Evolutionary conservation across 1,284 basidiomycete species (phyloP).

Genomic region (Neonothopanus nambi): DNA sequence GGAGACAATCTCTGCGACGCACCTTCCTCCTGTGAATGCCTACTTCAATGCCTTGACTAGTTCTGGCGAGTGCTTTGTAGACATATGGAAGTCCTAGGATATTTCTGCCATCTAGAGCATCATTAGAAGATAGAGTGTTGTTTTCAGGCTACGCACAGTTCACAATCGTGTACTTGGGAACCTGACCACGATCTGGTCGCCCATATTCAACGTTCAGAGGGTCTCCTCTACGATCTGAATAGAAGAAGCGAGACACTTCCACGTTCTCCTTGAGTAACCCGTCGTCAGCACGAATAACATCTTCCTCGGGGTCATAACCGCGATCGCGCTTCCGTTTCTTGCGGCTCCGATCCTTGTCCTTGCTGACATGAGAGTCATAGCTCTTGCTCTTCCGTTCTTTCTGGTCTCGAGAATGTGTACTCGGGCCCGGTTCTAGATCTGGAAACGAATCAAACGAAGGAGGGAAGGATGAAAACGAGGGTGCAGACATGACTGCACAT

Average conservation of each 20-base stretch:
- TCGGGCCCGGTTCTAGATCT: constrained; percentile 29
- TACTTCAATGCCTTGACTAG: constrained; percentile 61
- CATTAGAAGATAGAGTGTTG: constrained; percentile 46
- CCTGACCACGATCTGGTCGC: constrained; percentile 58
- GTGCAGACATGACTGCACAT: too few relatives aligned
- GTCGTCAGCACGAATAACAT: constrained; percentile 26
- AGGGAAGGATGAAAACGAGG: constrained; percentile 59
- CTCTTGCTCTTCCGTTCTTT: constrained; percentile 16
- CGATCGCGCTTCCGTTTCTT: constrained; percentile 19
- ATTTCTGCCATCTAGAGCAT: constrained; percentile 60
- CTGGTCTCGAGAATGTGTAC: constrained; percentile 13
- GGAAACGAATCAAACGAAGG: constrained; percentile 69
- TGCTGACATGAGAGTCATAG: constrained; percentile 9
- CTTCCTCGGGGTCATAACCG: constrained; percentile 1
- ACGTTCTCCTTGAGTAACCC: constrained; percentile 39
- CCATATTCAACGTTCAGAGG: constrained; percentile 69
- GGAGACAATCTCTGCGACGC: constrained; percentile 11
- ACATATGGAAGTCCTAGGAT: constrained; percentile 58
- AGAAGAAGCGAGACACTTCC: constrained; percentile 44
- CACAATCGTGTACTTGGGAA: constrained; percentile 66
- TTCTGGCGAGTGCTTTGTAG: constrained; percentile 48
- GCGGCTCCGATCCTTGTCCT: constrained; percentile 15
- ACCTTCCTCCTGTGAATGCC: constrained; percentile 54
- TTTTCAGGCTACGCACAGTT: constrained; percentile 43
- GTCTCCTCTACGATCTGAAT: constrained; percentile 72